A percentile compares a stretch with the other conserved stretches of the same genome.
Evolutionary conservation across 805 yeast genomes (phyloP).

Genomic region (Nakazawaea sp.): DNA sequence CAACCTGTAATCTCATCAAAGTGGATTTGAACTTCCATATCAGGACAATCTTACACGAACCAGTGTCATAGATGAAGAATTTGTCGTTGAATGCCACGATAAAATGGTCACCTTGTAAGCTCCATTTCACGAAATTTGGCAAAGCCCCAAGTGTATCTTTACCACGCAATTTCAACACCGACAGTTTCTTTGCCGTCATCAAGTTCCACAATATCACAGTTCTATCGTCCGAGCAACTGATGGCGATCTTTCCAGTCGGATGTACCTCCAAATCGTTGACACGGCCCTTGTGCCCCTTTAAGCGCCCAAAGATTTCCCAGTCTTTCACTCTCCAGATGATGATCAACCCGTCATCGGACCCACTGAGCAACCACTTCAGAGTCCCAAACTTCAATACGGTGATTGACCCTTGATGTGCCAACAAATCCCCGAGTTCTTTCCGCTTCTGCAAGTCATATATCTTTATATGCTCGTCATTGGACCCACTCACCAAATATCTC

Average conservation of each 20-base stretch:
- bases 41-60: slow-evolving; percentile 49
- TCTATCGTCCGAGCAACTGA: slow-evolving; percentile 80
- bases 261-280: slow-evolving; percentile 85
- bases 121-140: slow-evolving; percentile 65
- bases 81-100: slow-evolving; percentile 68
- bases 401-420: slow-evolving; percentile 86
- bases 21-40: slow-evolving; percentile 47
- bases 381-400: slow-evolving; percentile 69
- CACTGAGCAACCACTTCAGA: slow-evolving; percentile 87
- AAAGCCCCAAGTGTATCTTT: slow-evolving; percentile 60
- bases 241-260: slow-evolving; percentile 83
- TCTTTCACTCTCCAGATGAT: slow-evolving; percentile 94
- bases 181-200: slow-evolving; percentile 95
- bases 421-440: slow-evolving; percentile 84
- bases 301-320: slow-evolving; percentile 86
- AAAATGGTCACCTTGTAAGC: slow-evolving; percentile 59
- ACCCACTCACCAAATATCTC: slow-evolving; percentile 85
- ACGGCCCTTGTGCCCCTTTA: slow-evolving; percentile 85
- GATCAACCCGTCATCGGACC: slow-evolving; percentile 85
- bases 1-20: slow-evolving; percentile 61
- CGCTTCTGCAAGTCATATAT: slow-evolving; percentile 91
- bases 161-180: slow-evolving; percentile 65
- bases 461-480: slow-evolving; percentile 92
- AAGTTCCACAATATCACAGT: slow-evolving; percentile 89
- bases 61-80: slow-evolving; percentile 58